A percentile compares a stretch with the other conserved stretches of the same genome.
Conservation (phyloP, 208 protist species). For the Porcisia hertigi region DNA sequence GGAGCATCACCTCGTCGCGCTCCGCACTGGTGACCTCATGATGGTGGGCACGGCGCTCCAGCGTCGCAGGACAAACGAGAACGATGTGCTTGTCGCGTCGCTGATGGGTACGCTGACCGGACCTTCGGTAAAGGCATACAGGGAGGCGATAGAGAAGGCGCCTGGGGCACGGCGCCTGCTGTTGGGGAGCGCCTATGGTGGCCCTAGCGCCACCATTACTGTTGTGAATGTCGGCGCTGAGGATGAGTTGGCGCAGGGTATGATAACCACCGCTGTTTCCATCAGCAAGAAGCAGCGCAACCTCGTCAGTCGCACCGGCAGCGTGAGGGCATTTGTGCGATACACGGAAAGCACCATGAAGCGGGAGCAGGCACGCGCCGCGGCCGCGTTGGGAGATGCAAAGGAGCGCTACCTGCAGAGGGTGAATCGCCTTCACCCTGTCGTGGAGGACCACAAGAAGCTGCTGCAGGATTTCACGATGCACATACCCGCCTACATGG, state of each 20-base stretch:
- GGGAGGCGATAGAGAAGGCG: slow-evolving; percentile 28
- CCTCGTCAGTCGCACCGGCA: slow-evolving; percentile 36
- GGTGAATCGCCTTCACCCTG: slow-evolving; percentile 31
- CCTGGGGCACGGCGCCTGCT: slow-evolving; percentile 22
- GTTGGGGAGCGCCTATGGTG: slow-evolving; percentile 36
- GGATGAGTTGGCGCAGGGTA: slow-evolving; percentile 29
- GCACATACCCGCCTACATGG: slow-evolving; percentile 33
- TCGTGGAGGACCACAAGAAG: slow-evolving; percentile 39
- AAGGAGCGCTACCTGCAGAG: slow-evolving; percentile 33
- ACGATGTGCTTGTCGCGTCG: slow-evolving; percentile 41
- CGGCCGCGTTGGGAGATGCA: slow-evolving; percentile 9
- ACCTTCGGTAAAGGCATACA: slow-evolving; percentile 31
- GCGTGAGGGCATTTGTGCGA: slow-evolving; percentile 37
- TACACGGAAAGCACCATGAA: slow-evolving; percentile 38
- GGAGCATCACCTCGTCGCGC: slow-evolving; percentile 13
- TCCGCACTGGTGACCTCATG: slow-evolving; percentile 23
- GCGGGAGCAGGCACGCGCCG: slow-evolving; percentile 26
- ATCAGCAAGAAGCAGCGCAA: slow-evolving; percentile 42
- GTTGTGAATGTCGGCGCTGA: slow-evolving; percentile 37
- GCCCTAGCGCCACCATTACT: slow-evolving; percentile 43
- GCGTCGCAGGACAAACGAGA: slow-evolving; percentile 29
- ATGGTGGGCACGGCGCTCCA: slow-evolving; percentile 38
- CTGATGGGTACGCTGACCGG: slow-evolving; percentile 38
- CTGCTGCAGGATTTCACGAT: slow-evolving; percentile 35
- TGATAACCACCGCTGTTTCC: slow-evolving; percentile 30